Conservation (phyloP, 495 filamentous ascomycete genomes). For the Evernia prunastri region DNA sequence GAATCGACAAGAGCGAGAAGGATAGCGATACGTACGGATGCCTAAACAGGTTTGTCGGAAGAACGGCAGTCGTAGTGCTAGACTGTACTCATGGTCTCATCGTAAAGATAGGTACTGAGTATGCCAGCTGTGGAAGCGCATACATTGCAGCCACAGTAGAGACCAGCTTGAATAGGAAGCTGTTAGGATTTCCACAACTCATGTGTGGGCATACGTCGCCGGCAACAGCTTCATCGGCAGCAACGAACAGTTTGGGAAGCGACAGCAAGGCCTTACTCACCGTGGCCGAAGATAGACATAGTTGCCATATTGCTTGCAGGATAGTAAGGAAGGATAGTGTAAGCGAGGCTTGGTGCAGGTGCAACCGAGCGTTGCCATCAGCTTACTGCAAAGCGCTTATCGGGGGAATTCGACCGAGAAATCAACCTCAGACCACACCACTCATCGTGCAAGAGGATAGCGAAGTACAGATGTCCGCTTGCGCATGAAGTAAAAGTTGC, state of each 20-base stretch:
- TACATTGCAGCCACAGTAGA: neutral
- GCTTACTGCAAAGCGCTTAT: neutral
- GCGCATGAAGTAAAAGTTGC: neutral
- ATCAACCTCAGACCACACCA: neutral
- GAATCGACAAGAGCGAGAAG: neutral
- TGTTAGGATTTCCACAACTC: no score
- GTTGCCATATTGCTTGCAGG: neutral
- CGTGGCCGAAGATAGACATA: neutral
- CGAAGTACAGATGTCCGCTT: neutral
- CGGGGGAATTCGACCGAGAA: neutral
- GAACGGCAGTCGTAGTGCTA: neutral
- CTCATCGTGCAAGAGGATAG: neutral
- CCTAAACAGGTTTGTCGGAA: neutral
- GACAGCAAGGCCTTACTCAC: neutral
- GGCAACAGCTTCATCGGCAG: neutral
- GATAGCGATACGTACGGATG: neutral
- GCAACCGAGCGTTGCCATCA: neutral
- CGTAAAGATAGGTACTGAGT: neutral
- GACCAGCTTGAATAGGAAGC: no score
- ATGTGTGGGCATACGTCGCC: no score
- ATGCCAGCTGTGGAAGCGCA: neutral
- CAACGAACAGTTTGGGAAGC: neutral
- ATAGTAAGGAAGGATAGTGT: neutral
- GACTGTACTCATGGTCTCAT: no score
- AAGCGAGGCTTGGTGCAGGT: neutral